phyloP scores from a whole-genome alignment of 1,284 basidiomycete species.

The Microbotryum silenes-acaulis region DNA sequence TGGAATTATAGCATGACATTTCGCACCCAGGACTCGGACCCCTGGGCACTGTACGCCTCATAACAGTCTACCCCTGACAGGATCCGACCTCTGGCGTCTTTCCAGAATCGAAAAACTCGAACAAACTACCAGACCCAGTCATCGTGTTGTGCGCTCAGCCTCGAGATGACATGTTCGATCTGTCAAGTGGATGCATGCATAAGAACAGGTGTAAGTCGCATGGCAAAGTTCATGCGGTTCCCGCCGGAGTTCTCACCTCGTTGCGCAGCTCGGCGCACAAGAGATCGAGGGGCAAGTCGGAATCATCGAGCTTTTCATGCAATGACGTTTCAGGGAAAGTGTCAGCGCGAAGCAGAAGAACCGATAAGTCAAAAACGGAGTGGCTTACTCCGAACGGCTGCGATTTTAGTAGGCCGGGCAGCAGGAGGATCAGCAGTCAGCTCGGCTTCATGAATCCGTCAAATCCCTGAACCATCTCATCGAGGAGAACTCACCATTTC shows the following conservation, averaged over 20 bases:
- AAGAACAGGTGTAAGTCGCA: neutral
- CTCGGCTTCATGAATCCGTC: no score
- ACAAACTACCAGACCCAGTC: constrained; percentile 5
- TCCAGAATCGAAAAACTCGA: neutral
- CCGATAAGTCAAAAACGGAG: neutral
- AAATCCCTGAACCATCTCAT: neutral
- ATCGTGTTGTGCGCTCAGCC: constrained; percentile 2
- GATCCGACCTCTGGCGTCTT: no score
- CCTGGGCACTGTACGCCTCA: no score
- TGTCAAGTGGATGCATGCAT: neutral
- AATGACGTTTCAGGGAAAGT: neutral
- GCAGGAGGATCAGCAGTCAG: neutral
- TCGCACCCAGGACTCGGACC: no score
- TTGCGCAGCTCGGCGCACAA: constrained; percentile 36
- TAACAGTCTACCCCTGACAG: no score
- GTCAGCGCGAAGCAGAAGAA: neutral
- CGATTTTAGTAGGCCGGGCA: neutral
- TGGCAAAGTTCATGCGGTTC: neutral
- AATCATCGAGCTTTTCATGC: constrained; percentile 29
- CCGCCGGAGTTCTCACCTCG: constrained; percentile 16
- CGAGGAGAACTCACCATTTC: neutral
- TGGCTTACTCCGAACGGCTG: no score
- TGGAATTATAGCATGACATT: no score
- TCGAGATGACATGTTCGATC: constrained; percentile 25
- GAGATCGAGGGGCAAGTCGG: constrained; percentile 34